These are phyloP conservation scores for Rhododendron ovatum DNA, from an alignment of 148 eudicot genomes.

Conservation along the genomic window DNA sequence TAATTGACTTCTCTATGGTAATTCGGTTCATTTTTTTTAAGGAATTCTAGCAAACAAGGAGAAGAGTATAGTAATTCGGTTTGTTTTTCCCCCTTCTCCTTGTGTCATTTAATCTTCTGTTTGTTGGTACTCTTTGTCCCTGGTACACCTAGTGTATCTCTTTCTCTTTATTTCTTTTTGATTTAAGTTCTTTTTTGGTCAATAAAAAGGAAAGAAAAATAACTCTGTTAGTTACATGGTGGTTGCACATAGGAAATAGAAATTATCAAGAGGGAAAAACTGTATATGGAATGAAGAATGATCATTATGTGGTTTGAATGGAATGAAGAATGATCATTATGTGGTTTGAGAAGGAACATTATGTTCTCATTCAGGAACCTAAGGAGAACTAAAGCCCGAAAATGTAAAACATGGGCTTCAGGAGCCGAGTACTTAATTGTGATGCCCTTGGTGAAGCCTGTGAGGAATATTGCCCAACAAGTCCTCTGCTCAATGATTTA, in stretches of 20 bases:
- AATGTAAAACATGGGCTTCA: not conserved
- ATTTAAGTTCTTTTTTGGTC: not conserved
- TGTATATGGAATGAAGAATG: not conserved
- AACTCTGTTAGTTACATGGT: not conserved
- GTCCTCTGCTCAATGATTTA: not conserved
- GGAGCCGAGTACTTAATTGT: not conserved
- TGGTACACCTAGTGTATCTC: not conserved
- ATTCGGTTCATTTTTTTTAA: not conserved
- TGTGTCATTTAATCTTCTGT: not conserved
- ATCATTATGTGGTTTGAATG: not conserved
- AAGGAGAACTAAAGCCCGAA: not conserved
- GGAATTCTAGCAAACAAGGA: not conserved
- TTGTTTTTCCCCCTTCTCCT: not conserved
- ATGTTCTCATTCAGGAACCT: not conserved
- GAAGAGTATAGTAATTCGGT: not conserved
- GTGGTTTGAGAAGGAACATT: not conserved
- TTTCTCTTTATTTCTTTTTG: not conserved
- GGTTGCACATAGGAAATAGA: not conserved
- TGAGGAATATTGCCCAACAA: not conserved
- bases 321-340: not conserved
- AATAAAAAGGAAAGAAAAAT: not conserved
- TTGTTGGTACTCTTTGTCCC: not conserved
- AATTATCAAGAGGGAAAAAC: not conserved
- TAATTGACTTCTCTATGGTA: not conserved
- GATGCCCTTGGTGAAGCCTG: not conserved